A percentile compares a stretch with the other conserved stretches of the same genome.
Evolutionary conservation across 2,329 filamentous ascomycete species (phyloP).

Genomic region (Colletotrichum aenigma): DNA sequence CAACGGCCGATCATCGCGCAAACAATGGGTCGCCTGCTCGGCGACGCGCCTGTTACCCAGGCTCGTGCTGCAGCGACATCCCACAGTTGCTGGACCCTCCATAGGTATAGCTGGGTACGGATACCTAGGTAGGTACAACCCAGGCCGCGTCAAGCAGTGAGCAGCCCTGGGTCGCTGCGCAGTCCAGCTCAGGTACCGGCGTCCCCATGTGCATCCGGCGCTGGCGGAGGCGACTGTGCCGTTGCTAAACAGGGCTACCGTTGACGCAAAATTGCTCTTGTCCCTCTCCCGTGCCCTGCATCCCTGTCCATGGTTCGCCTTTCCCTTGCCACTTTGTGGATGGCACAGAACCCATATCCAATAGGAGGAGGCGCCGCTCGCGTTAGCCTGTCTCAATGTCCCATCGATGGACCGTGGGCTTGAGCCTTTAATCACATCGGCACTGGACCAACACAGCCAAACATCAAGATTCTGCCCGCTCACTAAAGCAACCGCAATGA

Average conservation of each 20-base stretch:
- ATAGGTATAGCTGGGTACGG: background rate
- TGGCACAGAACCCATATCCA: background rate
- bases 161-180: background rate
- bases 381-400: slow-evolving; percentile 17
- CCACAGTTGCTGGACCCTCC: background rate
- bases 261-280: background rate
- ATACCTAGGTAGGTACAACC: background rate
- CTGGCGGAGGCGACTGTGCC: background rate
- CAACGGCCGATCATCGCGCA: background rate
- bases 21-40: background rate
- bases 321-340: slow-evolving; percentile 7
- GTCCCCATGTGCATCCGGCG: too few species aligned
- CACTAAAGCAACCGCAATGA: background rate
- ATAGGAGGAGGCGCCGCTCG: background rate
- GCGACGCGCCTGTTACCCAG: background rate
- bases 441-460: slow-evolving; percentile 5
- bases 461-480: background rate
- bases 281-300: background rate
- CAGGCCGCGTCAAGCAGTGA: too few species aligned
- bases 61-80: too few species aligned
- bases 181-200: background rate
- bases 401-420: background rate
- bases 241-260: background rate
- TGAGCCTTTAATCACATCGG: slow-evolving; percentile 19
- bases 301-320: slow-evolving; percentile 3